Evolutionary conservation across 257 asterid genomes (phyloP), one percentile per base, ranked within the genome.

Genomic region (Nicotiana attenuata): DNA sequence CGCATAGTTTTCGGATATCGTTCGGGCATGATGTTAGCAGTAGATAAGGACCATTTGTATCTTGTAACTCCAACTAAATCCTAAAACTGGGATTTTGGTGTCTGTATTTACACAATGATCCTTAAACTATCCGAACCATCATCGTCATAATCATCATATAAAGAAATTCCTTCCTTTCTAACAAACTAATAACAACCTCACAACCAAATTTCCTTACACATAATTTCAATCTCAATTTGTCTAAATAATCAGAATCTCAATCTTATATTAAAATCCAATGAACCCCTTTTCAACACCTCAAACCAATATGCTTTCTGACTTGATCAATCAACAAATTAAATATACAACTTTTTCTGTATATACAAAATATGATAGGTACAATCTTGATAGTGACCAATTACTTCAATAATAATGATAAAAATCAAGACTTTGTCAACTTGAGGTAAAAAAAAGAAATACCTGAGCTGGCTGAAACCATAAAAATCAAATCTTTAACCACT

Each of bases 381-480:
- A 83, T 86, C 85, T 87, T 90, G 95, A 91, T 81, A 64, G 86
- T 29, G 97, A 93, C 93, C 82, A 85, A 29, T 89, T 89, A 77
- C 85, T 81, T 82, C 60, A 90, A 66, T 73, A 82, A 64, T 85
- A 67, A 80, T 29, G 67, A 20, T 4, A 22, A 75, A 80, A 84
- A 68, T 41, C 50, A 41, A 50, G 84, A 86, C 83, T 83, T 67
- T 63, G 88, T 85, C 87, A 84, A 83, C 80, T 80, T 82, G 71
- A 53, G 77, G 78, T 73, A 80, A 83, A 81, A 83, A 85, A 84
- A 56, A 20, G 76, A 38, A 29, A 35, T 82, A 85, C 86, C 82
- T 79, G 85, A 76, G 66, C 53, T 57, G 55, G 15, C 24, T 38
- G 29, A 65, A 65, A 65, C n/a, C 16, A 24, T 22, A 53, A 38